Evolutionary conservation across 116 monocot genomes (phyloP), one percentile per base, ranked within the genome.

Genomic region (Iris pallida): DNA sequence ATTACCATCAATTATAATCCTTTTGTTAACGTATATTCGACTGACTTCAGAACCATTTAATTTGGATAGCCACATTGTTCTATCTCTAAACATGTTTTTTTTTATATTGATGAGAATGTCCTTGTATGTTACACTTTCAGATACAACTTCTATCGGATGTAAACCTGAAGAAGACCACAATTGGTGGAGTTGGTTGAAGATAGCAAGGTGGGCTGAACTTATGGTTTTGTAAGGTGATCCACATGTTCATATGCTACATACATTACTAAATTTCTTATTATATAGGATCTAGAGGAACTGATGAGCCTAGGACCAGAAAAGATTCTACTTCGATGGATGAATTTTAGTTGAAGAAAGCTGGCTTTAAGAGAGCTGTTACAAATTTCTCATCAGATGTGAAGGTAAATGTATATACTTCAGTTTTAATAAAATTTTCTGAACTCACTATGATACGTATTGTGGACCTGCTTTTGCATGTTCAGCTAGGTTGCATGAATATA

Each of bases 361-460:
- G 87, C 12, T 85, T 79, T 64, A 67, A 62, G 16, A 84, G 87
- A 65, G 53, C 68, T 6, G 55, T 94, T 57, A 80, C 93, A 72
- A 94, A 94, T 76, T 94, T 94, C 71, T 94, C 93, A 76, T 90
- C 90, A 59, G 93, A 94, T 77, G 77, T 94, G 45, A 89, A 94
- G 81, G 93, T 93, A 53, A 18, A 63, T 42, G 11, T 7, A 6
- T 74, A 18, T 13, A 19, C 56, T 47, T 53, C 8, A 10, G n/a
- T 7, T 8, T 20, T 20, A 20, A 20, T n/a, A 57, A 20, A 57
- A 9, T 51, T 51, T 51, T 30, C 30, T 30, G 30, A 30, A 30
- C 30, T 30, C 30, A 30, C 30, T 30, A 30, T 30, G 30, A 30
- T 30, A 30, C 3, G 30, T 30, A 30, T 30, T 30, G 3, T 51